Base-by-base conservation (phyloP, 306 rosid genomes). In the Cicer pinnatifidum region DNA sequence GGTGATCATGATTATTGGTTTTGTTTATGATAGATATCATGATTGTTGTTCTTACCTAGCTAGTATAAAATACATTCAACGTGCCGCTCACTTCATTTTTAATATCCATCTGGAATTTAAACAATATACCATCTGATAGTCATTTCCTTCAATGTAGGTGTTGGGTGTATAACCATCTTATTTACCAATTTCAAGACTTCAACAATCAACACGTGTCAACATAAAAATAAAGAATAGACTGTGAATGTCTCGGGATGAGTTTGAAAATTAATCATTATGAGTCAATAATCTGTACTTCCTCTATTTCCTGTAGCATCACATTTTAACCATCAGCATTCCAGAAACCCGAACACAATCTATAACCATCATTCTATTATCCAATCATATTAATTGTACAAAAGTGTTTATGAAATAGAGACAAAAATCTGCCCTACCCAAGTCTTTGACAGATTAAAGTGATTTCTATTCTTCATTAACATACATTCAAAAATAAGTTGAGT, bases 111-210 rank as follows among this genome's bases (percentile, higher is more conserved):
- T 44, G 2, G 12, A 28, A 39, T 50, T 44, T 35, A 51, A 59
- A 47, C 61, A 46, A 60, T 47, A 48, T 46, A 16, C 78, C 52
- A 37, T 48, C 43, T 62, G 33, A 23, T 23, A 23, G 33, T 23
- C 11, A 62, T 62, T 62, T 62, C 61, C 23, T 58, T 50, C 7
- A 33, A 33, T 68, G 46, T 33, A 20, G 46, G 46, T 33, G 73
- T 68, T 47, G 38, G 8, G 48, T 47, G 17, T 7, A 67, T 1
- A 8, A 23, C 37, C 17, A 37, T 61, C 11, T 37, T 61, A 61
- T 37, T 61, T 61, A 10, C 46, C 46, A 61, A 7, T 37, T 37
- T 12, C 67, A 35, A 0, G 3, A 3, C 19, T 61, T 61, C 67
- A 37, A 38, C 15, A 38, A 38, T 61, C 67, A 37, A 56, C 62